phyloP scores from a whole-genome alignment of 2,329 filamentous ascomycete genomes.

The Fusarium nurragi region DNA sequence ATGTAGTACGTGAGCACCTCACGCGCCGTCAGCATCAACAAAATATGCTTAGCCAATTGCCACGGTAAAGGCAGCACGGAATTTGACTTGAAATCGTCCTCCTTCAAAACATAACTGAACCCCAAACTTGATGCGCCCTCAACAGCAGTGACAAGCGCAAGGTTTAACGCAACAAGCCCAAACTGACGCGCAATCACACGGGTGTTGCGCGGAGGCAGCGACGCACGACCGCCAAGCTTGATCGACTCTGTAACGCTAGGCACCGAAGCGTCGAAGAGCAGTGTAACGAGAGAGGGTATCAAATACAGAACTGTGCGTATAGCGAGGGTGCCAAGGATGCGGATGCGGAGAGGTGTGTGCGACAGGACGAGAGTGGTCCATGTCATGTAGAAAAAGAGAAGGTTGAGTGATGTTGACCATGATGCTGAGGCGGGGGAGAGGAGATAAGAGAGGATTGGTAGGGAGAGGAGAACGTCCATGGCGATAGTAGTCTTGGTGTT shows the following conservation, averaged over 20 bases:
- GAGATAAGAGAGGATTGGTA: conserved; percentile 77
- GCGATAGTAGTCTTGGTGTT: conserved; percentile 11
- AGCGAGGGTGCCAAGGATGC: conserved; percentile 74
- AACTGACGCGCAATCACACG: conserved; percentile 50
- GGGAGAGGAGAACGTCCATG: conserved; percentile 75
- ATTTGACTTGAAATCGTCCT: conserved; percentile 58
- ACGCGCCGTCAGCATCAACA: conserved; percentile 55
- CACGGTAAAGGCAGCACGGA: conserved; percentile 63
- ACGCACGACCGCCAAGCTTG: conserved; percentile 70
- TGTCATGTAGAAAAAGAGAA: conserved; percentile 90
- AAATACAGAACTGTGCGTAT: conserved; percentile 77
- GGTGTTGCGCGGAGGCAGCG: conserved; percentile 58
- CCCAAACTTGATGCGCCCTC: conserved; percentile 56
- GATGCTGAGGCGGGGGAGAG: conserved; percentile 69
- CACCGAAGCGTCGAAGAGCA: conserved; percentile 75
- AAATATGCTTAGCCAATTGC: conserved; percentile 61
- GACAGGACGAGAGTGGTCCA: conserved; percentile 86
- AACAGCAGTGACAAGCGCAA: conserved; percentile 54
- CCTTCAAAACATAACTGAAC: conserved; percentile 48
- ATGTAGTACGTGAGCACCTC: conserved; percentile 76
- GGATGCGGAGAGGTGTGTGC: conserved; percentile 77
- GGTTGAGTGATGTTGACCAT: conserved; percentile 81
- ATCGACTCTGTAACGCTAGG: conserved; percentile 74
- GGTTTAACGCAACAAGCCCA: conserved; percentile 57
- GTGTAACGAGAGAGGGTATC: conserved; percentile 75